Base-by-base conservation (phyloP, 306 rosid species). In the Glycyrrhiza uralensis region DNA sequence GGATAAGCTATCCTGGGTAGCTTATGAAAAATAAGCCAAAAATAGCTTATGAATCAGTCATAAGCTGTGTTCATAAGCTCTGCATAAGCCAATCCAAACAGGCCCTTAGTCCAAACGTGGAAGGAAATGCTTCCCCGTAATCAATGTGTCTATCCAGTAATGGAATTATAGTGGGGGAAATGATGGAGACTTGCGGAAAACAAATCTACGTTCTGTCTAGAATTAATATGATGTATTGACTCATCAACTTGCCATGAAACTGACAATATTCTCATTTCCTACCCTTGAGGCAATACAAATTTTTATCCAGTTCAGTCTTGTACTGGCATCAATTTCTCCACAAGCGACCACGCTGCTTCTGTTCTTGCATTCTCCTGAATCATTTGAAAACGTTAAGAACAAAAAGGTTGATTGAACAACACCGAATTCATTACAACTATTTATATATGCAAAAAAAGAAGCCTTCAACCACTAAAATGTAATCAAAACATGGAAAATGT, bases 291-390 rank as follows among this genome's bases (percentile, higher is more conserved):
- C 32, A 18, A 35, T 5, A 14, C 22, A 14, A 33, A 12, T 7
- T 32, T 47, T 11, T 46, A 3, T 35, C 58, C 33, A 38, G 45
- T 46, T 73, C 76, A 61, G 79, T 76, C 52, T 74, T 45, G 63
- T 28, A 56, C 71, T 14, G 33, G 58, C 24, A 71, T 88, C 75
- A 86, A 28, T 36, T 30, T 50, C 54, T 80, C 97, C 97, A 89
- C 35, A 91, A 17, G 39, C 84, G 86, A 38, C 45, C 45, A 38
- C 45, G 45, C 62, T 82, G 87, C 82, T 83, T 88, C 73, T 87
- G 87, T 68, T 87, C 89, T 82, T 91, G 93, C 82, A 85, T 76
- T 77, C 66, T 79, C 91, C 97, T 91, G 87, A 79, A 65, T 64
- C 32, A 50, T 58, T 71, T 76, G 23, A 38, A 72, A 39, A 65